A percentile compares a stretch with the other conserved stretches of the same genome.
These are phyloP conservation scores for Mycena citricolor DNA, from an alignment of 1,284 basidiomycete species.

Conservation along the genomic window DNA sequence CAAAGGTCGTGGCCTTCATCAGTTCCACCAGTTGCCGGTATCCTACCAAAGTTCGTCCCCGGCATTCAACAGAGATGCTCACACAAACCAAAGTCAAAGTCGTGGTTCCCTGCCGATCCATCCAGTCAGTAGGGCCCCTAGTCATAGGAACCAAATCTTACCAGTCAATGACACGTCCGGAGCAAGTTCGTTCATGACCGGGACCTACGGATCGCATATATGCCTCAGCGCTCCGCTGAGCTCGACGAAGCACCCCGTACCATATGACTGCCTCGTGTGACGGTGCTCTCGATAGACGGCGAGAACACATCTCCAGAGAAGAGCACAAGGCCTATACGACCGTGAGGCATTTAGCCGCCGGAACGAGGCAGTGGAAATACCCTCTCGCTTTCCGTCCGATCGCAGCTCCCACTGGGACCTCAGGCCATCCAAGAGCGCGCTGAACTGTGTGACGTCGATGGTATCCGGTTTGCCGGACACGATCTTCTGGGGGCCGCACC, in stretches of 20 bases:
- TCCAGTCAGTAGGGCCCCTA: conserved; percentile 39
- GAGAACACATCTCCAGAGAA: conserved; percentile 91
- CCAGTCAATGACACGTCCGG: conserved; percentile 69
- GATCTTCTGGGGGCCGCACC: conserved; percentile 70
- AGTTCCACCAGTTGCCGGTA: conserved; percentile 80
- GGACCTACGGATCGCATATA: conserved; percentile 55
- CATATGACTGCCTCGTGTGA: conserved; percentile 92
- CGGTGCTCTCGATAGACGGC: conserved; percentile 82
- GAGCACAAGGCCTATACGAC: conserved; percentile 53
- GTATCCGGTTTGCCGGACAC: conserved; percentile 51
- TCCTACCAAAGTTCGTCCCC: conserved; percentile 41
- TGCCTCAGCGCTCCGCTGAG: no score
- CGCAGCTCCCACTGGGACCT: conserved; percentile 51
- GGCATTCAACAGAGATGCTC: not conserved
- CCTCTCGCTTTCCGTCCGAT: conserved; percentile 58
- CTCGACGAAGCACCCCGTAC: conserved; percentile 45
- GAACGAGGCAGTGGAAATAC: conserved; percentile 32
- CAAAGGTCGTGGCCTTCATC: conserved; percentile 67
- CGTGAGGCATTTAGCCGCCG: no score
- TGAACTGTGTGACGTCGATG: conserved; percentile 77
- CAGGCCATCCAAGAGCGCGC: conserved; percentile 58
- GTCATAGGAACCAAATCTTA: conserved; percentile 39
- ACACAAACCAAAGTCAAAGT: conserved; percentile 72
- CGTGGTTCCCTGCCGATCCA: conserved; percentile 66
- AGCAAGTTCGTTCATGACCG: conserved; percentile 75